Evolutionary conservation across 495 filamentous ascomycete species (phyloP).

Genomic region (Daldinia concentrica): DNA sequence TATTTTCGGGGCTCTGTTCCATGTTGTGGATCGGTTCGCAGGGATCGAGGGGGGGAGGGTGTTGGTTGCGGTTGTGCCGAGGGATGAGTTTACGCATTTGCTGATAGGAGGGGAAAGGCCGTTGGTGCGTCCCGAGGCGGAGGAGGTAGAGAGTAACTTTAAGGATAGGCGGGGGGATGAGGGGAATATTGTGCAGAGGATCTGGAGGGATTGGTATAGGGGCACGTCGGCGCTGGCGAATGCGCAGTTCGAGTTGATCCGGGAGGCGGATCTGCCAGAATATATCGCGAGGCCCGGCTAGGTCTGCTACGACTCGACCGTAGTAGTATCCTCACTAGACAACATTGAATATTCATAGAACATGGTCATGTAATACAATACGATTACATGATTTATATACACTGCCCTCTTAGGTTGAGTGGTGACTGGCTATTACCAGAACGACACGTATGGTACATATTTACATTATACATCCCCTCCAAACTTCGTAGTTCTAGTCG

Average conservation of each 20-base stretch:
- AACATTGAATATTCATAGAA: not conserved
- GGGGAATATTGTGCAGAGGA: slow-evolving; percentile 51
- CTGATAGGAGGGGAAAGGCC: slow-evolving; percentile 34
- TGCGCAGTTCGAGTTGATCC: slow-evolving; percentile 50
- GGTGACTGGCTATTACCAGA: slow-evolving; percentile 32
- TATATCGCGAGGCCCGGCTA: slow-evolving; percentile 39
- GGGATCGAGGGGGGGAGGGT: slow-evolving; percentile 37
- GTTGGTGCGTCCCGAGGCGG: slow-evolving; percentile 19
- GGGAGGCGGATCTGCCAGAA: slow-evolving; percentile 45
- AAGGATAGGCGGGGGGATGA: slow-evolving; percentile 22
- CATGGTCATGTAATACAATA: not conserved
- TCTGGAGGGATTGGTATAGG: slow-evolving; percentile 52
- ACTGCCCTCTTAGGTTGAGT: slow-evolving; percentile 34
- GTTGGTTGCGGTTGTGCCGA: slow-evolving; percentile 45
- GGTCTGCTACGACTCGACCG: slow-evolving; percentile 2
- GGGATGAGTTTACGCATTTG: slow-evolving; percentile 45
- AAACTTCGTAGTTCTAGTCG: not conserved
- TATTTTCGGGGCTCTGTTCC: slow-evolving; percentile 54
- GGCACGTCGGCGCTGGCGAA: slow-evolving; percentile 48
- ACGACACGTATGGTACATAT: slow-evolving; percentile 32
- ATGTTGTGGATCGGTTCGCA: slow-evolving; percentile 52
- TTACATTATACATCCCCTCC: slow-evolving; percentile 30
- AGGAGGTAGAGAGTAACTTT: not conserved
- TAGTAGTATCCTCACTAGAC: not conserved
- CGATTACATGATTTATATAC: slow-evolving; percentile 34